phyloP scores from a whole-genome alignment of 768 basidiomycete species.

The Tricholomella constricta region DNA sequence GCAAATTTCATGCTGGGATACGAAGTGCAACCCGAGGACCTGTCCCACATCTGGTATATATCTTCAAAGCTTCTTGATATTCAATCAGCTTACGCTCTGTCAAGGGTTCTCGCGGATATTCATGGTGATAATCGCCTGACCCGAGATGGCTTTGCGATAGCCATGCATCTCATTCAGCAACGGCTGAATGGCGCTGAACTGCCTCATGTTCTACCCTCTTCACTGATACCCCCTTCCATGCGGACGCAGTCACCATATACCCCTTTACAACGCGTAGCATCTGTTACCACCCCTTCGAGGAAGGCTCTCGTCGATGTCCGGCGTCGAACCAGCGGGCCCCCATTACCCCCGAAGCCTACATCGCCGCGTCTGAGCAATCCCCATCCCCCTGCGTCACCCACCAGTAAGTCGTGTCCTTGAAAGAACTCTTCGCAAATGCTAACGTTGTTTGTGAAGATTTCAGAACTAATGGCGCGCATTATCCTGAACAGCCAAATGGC shows the following conservation, averaged over 20 bases:
- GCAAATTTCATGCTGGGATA: conserved; percentile 35
- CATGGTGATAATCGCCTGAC: conserved; percentile 36
- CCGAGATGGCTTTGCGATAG: conserved; percentile 39
- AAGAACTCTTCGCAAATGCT: too few relatives aligned
- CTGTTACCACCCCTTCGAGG: neutral
- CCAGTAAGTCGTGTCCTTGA: neutral
- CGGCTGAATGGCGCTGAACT: conserved; percentile 33
- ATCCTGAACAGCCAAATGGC: too few relatives aligned
- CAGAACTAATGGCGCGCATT: too few relatives aligned
- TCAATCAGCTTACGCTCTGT: neutral
- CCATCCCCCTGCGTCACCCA: neutral
- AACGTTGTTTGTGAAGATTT: too few relatives aligned
- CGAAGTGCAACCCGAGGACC: conserved; percentile 32
- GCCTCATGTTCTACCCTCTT: conserved; percentile 32
- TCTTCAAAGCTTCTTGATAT: neutral
- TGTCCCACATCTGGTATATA: conserved; percentile 40
- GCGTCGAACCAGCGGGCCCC: neutral
- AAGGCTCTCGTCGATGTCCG: neutral
- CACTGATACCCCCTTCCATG: conserved; percentile 33
- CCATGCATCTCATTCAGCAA: conserved; percentile 37
- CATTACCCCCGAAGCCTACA: conserved; percentile 15
- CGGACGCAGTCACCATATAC: conserved; percentile 8
- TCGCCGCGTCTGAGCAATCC: neutral
- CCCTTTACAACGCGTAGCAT: conserved; percentile 2
- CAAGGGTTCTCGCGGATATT: conserved; percentile 37